phyloP scores from a whole-genome alignment of 2,329 filamentous ascomycete species.

The Leptographium lundbergii region DNA sequence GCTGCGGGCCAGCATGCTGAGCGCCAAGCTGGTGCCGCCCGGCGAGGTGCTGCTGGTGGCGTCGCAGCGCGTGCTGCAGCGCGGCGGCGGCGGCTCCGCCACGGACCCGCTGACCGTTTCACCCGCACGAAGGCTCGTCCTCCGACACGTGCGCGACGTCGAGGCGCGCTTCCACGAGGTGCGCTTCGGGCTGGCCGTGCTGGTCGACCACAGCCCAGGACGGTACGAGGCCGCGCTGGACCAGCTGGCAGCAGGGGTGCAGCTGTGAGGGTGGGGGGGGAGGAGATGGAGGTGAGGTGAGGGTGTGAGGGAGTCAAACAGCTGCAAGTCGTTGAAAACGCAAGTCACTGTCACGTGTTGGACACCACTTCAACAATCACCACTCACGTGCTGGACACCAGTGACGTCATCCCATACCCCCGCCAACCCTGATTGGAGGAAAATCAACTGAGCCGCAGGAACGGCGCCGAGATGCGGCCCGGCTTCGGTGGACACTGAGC shows the following conservation, averaged over 20 bases:
- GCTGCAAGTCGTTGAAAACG: too few species aligned
- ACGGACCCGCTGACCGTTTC: slow-evolving; percentile 16
- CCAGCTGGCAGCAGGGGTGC: slow-evolving; percentile 28
- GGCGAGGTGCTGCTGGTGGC: slow-evolving; percentile 67
- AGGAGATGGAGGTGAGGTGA: background rate
- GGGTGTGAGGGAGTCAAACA: too few species aligned
- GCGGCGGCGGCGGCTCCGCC: slow-evolving; percentile 25
- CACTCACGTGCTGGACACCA: background rate
- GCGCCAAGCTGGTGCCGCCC: slow-evolving; percentile 57
- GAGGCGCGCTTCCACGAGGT: slow-evolving; percentile 59
- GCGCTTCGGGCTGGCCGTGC: slow-evolving; percentile 58
- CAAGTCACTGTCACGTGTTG: too few species aligned
- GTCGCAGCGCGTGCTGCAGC: slow-evolving; percentile 51
- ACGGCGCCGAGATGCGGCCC: background rate
- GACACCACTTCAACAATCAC: too few species aligned
- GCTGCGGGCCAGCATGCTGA: slow-evolving; percentile 54
- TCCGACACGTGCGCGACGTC: slow-evolving; percentile 60
- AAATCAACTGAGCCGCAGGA: background rate
- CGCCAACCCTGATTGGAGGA: slow-evolving; percentile 2
- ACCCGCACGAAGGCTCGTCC: slow-evolving; percentile 54
- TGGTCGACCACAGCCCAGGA: slow-evolving; percentile 63
- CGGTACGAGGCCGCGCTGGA: slow-evolving; percentile 59
- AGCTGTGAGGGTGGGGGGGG: background rate
- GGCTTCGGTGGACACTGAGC: background rate
- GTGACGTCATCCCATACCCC: background rate